Conservation (phyloP, 2,329 filamentous ascomycete species). For the Colletotrichum siamense region DNA sequence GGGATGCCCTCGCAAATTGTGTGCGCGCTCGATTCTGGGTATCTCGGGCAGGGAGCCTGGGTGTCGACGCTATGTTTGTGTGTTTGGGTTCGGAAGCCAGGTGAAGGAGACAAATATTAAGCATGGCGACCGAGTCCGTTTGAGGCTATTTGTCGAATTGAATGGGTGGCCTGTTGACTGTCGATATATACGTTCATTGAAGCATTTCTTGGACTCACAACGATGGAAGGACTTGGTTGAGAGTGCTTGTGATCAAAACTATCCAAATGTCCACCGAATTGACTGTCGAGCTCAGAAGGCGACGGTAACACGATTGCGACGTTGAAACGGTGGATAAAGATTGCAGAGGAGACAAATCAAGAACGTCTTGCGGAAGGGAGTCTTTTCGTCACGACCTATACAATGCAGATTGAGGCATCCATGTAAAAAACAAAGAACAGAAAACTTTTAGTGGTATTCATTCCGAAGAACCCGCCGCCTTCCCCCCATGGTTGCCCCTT, state of each 20-base stretch:
- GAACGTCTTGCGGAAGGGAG: neutral
- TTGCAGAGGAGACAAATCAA: neutral
- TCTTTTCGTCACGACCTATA: constrained; percentile 8
- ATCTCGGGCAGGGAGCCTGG: neutral
- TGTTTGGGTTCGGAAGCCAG: neutral
- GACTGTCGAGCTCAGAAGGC: neutral
- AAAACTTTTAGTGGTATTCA: constrained; percentile 21
- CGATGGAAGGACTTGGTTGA: neutral
- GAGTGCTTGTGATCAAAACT: accelerated
- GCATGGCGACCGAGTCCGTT: neutral
- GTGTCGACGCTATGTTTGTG: neutral
- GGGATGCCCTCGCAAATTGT: neutral
- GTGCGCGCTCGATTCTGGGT: neutral
- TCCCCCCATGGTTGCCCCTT: neutral
- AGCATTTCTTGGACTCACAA: neutral
- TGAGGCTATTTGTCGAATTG: neutral
- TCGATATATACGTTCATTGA: neutral
- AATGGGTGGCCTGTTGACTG: accelerated
- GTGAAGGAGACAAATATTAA: neutral
- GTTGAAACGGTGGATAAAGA: neutral
- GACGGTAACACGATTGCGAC: neutral
- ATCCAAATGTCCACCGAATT: neutral
- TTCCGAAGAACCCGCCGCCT: constrained; percentile 7
- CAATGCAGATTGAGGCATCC: neutral
- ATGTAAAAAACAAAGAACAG: neutral